Conservation (phyloP, 1,139 yeast genomes). For the Tardiomyces depauwii region DNA sequence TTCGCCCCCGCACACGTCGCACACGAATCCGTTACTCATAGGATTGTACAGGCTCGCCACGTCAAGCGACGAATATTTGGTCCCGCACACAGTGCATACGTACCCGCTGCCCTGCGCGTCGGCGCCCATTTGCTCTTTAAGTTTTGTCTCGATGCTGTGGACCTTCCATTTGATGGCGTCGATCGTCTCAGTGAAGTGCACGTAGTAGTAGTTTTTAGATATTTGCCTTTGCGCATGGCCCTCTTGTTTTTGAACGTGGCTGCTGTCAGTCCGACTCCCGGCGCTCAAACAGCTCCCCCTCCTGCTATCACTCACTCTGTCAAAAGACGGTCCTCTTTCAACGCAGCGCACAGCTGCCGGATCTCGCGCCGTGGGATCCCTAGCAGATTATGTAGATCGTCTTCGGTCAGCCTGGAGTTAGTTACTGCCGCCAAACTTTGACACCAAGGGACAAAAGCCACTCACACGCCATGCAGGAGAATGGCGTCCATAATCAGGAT, state of each 20-base stretch:
- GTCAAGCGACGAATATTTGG: constrained; percentile 75
- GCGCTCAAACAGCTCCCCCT: neutral
- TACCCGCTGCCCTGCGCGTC: constrained; percentile 92
- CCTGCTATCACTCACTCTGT: constrained; percentile 5
- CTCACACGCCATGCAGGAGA: constrained; percentile 65
- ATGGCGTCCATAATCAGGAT: constrained; percentile 81
- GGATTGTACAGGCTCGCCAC: constrained; percentile 73
- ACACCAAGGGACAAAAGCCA: neutral
- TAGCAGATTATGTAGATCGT: constrained; percentile 68
- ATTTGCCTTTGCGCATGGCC: constrained; percentile 58
- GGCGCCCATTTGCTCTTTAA: constrained; percentile 67
- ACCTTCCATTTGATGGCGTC: constrained; percentile 96
- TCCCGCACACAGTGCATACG: constrained; percentile 76
- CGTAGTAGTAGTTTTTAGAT: constrained; percentile 71
- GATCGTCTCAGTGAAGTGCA: constrained; percentile 86
- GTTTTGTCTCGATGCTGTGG: constrained; percentile 66
- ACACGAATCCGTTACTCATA: constrained; percentile 69
- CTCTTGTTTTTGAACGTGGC: constrained; percentile 73
- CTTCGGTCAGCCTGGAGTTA: constrained; percentile 52
- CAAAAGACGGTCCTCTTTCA: constrained; percentile 68
- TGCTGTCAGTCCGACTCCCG: neutral
- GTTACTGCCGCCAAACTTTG: too few species aligned
- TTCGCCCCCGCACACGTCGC: constrained; percentile 70
- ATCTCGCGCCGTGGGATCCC: constrained; percentile 83
- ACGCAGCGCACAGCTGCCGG: constrained; percentile 66